Conservation (phyloP, 1,139 yeast species). For the Ashbya aceris region DNA sequence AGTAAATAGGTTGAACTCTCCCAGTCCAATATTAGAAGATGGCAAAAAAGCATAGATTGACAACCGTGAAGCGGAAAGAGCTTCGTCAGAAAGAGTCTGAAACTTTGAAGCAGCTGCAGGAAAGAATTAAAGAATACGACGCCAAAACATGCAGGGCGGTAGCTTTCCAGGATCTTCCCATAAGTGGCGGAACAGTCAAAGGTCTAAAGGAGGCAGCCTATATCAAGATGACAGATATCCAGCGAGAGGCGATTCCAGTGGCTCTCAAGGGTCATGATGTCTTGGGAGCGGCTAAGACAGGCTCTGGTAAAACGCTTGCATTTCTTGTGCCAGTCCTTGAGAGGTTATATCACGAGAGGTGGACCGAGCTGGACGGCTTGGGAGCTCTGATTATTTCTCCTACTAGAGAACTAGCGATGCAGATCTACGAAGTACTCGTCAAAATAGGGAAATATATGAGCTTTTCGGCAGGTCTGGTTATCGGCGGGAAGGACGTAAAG, state of each 20-base stretch:
- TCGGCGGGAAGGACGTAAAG: slow-evolving; percentile 92
- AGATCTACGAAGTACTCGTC: slow-evolving; percentile 80
- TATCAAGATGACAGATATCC: slow-evolving; percentile 76
- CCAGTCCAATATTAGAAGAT: slow-evolving; percentile 16
- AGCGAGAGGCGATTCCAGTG: slow-evolving; percentile 64
- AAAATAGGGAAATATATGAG: slow-evolving; percentile 74
- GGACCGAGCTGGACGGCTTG: slow-evolving; percentile 85
- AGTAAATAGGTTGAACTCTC: neutral
- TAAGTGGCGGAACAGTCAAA: slow-evolving; percentile 52
- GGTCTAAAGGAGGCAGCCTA: slow-evolving; percentile 72
- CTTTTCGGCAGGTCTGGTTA: slow-evolving; percentile 88
- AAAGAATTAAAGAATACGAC: slow-evolving; percentile 44
- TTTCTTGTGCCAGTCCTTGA: slow-evolving; percentile 82
- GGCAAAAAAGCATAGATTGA: slow-evolving; percentile 36
- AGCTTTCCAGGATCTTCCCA: slow-evolving; percentile 63
- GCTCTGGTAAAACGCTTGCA: slow-evolving; percentile 93
- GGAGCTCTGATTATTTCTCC: slow-evolving; percentile 92
- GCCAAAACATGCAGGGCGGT: slow-evolving; percentile 30
- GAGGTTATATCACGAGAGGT: slow-evolving; percentile 55
- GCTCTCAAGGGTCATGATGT: slow-evolving; percentile 77
- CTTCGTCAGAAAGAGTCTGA: slow-evolving; percentile 37
- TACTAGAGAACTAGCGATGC: slow-evolving; percentile 89
- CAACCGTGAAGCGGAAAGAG: slow-evolving; percentile 35
- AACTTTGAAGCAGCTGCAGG: slow-evolving; percentile 38
- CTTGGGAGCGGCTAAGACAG: slow-evolving; percentile 90